These are phyloP conservation scores for Rhazya stricta DNA, from an alignment of 257 asterid genomes.

Conservation along the genomic window DNA sequence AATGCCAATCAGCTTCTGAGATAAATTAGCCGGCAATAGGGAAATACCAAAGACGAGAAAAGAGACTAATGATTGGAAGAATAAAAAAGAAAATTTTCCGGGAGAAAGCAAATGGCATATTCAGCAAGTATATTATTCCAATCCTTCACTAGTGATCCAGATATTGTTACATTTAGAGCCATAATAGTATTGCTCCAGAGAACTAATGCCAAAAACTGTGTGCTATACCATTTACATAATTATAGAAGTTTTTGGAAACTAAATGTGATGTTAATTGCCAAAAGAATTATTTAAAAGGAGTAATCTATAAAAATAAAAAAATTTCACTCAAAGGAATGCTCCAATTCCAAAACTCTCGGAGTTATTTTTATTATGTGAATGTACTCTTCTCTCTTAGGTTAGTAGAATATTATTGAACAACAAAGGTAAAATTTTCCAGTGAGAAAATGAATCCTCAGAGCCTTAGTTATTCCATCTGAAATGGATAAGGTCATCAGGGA, in stretches of 20 bases:
- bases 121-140: not conserved
- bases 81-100: not conserved
- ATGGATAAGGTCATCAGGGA: too few relatives aligned
- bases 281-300: not conserved
- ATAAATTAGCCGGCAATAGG: constrained; percentile 3
- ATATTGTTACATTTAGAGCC: not conserved
- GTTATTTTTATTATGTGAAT: not conserved
- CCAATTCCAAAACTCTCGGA: not conserved
- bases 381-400: too few relatives aligned
- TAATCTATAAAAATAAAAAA: not conserved
- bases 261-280: not conserved
- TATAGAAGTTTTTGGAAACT: not conserved
- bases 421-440: not conserved
- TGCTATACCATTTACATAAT: not conserved
- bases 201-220: not conserved
- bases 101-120: not conserved
- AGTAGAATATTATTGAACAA: not conserved
- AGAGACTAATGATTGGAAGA: not conserved
- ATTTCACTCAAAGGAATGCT: not conserved
- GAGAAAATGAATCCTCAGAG: not conserved
- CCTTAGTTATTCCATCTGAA: not conserved
- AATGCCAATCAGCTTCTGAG: constrained; percentile 23
- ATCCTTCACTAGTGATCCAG: not conserved
- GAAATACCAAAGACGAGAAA: not conserved
- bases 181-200: not conserved